Evolutionary conservation across 768 basidiomycete genomes (phyloP), one percentile per base, ranked within the genome.

Genomic region (Gymnopilus junonius): DNA sequence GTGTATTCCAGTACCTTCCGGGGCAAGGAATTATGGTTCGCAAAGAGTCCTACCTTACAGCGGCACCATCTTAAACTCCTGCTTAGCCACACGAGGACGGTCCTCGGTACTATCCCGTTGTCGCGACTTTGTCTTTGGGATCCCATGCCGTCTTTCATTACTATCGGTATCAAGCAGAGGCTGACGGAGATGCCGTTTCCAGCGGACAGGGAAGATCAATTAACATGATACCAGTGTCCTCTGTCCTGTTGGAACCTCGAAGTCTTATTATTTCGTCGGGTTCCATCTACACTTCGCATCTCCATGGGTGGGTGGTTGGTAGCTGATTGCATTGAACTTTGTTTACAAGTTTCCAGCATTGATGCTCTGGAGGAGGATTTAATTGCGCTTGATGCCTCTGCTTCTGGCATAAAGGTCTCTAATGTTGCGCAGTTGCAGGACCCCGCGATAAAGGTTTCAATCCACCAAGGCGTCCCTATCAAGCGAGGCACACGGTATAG

Each of bases 11-110:
- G 88, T 98, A 98, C 75, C 82, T 87, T 17, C 85, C 94, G 8
- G 93, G 92, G 1, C 94, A 97, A 78, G 96, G 97, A 11, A 98
- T 99, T 63, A 92, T 95, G 85, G 95, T 95, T 73, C 59, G 80
- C 75, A 14, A 60, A 29, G 51, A 5, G 27, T 20, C 17, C 40
- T 43, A 23, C 59, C 54, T 62, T 53, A 59, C 35, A 46, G 43
- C 23, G 58, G 32, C n/a, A 25, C 21, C 42, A 46, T 34, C 25
- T 20, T 55, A 60, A 63, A 63, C 56, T 57, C 63, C 54, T 67
- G 60, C 32, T 55, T 74, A 96, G 93, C 93, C 94, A 1, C 96
- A 97, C 69, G 89, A 97, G 78, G 95, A 98, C 73, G 95, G 96
- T 0, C 91, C 94, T 2, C 85, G 89, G 17, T 98, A 97, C 76